Evolutionary conservation across 768 basidiomycete species (phyloP).

Genomic region (Thelephora ganbajun): DNA sequence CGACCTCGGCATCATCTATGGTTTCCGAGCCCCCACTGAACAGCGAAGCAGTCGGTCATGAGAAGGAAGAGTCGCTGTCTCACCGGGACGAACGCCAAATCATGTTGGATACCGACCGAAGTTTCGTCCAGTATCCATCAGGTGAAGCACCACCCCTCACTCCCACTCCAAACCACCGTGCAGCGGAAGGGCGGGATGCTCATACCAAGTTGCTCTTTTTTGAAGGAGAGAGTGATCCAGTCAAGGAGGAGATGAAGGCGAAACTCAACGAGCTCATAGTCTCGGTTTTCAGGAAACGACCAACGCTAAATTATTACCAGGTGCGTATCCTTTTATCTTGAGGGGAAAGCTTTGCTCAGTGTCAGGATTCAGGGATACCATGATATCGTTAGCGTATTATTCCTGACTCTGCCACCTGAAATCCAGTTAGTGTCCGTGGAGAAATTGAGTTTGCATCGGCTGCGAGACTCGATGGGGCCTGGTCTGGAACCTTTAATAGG

Average conservation of each 20-base stretch:
- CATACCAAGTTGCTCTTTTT: background rate
- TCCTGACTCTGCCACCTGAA: conserved; percentile 54
- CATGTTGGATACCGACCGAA: conserved; percentile 77
- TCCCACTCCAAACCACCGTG: background rate
- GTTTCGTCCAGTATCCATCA: conserved; percentile 87
- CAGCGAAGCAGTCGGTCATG: conserved; percentile 1
- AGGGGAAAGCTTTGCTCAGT: background rate
- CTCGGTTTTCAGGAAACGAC: conserved; percentile 56
- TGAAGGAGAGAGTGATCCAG: conserved; percentile 11
- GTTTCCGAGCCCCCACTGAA: background rate
- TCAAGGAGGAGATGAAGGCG: conserved; percentile 44
- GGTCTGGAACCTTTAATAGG: conserved; percentile 80
- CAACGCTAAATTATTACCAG: conserved; percentile 74
- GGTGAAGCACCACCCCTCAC: conserved; percentile 32
- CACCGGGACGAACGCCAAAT: conserved; percentile 84
- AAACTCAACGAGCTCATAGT: conserved; percentile 64
- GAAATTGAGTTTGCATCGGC: conserved; percentile 60
- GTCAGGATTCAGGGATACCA: conserved; percentile 59
- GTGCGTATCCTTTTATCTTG: conserved; percentile 19
- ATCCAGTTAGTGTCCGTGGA: conserved; percentile 46
- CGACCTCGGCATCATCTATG: conserved; percentile 9
- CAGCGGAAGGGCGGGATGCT: background rate
- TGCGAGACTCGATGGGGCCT: conserved; percentile 81
- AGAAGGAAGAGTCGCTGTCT: conserved; percentile 5
- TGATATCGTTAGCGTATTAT: conserved; percentile 79